A percentile compares a stretch with the other conserved stretches of the same genome.
Conservation (phyloP, 1,284 basidiomycete genomes). For the Fomitopsis pinicola region DNA sequence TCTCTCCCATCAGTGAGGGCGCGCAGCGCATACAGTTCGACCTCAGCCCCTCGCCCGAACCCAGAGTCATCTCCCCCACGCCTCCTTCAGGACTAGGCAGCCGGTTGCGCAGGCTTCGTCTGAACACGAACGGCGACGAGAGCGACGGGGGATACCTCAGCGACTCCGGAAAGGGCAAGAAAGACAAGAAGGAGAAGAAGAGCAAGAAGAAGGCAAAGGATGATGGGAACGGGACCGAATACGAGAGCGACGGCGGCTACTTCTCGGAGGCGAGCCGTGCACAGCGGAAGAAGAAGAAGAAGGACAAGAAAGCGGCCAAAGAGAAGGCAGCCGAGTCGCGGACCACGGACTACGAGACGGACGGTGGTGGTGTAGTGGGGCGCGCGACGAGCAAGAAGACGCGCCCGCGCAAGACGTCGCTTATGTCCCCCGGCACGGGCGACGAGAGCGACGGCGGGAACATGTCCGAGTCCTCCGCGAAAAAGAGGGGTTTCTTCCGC, state of each 20-base stretch:
- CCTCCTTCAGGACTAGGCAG: constrained; percentile 17
- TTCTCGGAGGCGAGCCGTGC: constrained; percentile 26
- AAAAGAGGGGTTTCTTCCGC: constrained; percentile 31
- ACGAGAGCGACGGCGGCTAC: constrained; percentile 31
- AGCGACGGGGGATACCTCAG: constrained; percentile 51
- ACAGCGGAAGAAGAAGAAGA: constrained; percentile 25
- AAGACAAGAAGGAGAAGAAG: constrained; percentile 17
- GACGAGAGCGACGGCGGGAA: constrained; percentile 40
- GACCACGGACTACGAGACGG: constrained; percentile 33
- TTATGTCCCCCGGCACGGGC: constrained; percentile 18
- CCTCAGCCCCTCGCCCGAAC: constrained; percentile 20
- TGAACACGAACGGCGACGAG: constrained; percentile 40
- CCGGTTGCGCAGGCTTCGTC: constrained; percentile 36
- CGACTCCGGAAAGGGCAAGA: constrained; percentile 36
- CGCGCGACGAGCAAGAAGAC: constrained; percentile 9
- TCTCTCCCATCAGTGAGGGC: constrained; percentile 6
- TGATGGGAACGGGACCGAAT: constrained; percentile 19
- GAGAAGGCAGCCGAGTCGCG: constrained; percentile 29
- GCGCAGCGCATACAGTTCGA: constrained; percentile 22
- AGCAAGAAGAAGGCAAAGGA: constrained; percentile 18
- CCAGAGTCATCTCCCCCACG: constrained; percentile 14
- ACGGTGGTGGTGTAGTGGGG: constrained; percentile 16
- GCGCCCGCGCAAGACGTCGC: constrained; percentile 19
- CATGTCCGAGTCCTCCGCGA: constrained; percentile 30
- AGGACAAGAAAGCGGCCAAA: constrained; percentile 22